Conservation (phyloP, 345 rosid species). For the Dovyalis caffra region DNA sequence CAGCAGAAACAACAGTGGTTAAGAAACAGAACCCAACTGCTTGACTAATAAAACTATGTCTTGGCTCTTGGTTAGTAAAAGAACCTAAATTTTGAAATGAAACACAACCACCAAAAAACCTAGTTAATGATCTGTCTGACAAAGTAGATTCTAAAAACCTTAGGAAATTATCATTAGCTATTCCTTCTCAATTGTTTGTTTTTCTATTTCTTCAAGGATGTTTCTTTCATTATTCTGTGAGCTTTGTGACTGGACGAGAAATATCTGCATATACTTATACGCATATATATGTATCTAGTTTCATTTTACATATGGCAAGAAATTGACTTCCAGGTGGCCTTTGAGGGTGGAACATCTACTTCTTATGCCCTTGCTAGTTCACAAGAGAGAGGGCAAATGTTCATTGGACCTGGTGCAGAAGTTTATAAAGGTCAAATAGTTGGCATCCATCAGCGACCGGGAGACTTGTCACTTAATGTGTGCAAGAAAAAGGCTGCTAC, state of each 20-base stretch:
- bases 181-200: no score
- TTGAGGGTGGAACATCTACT: slow-evolving; percentile 80
- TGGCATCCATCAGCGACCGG: slow-evolving; percentile 92
- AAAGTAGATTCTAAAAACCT: no score
- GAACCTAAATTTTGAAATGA: no score
- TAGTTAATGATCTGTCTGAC: no score
- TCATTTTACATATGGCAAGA: not conserved
- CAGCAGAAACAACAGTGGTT: no score
- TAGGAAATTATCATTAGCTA: no score
- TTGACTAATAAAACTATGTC: no score
- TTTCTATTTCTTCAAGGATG: no score
- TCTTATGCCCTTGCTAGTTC: slow-evolving; percentile 85
- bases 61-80: no score
- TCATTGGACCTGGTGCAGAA: slow-evolving; percentile 73
- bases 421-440: slow-evolving; percentile 92
- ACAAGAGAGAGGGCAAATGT: slow-evolving; percentile 94
- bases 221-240: no score
- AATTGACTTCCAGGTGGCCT: slow-evolving; percentile 72
- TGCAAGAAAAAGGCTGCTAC: slow-evolving; percentile 98
- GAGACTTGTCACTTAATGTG: slow-evolving; percentile 79
- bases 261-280: not conserved
- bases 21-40: no score
- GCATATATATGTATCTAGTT: not conserved
- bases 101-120: no score
- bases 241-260: not conserved